Evolutionary conservation across 805 yeast species (phyloP).

Genomic region (Sungouiozyma intestinalis): DNA sequence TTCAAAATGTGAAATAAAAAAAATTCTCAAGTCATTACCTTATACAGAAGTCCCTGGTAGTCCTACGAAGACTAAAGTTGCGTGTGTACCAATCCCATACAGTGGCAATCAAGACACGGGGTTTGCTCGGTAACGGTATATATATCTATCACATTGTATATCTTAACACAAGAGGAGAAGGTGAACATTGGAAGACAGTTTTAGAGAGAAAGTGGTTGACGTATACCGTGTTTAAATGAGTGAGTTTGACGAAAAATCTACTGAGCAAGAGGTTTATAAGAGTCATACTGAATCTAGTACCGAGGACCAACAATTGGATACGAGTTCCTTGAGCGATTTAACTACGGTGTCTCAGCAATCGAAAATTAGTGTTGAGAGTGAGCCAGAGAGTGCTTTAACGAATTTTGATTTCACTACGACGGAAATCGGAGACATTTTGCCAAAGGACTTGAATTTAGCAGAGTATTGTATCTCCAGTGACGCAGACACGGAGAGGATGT

Average conservation of each 20-base stretch:
- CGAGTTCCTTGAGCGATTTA: background rate
- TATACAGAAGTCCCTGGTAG: too few species aligned
- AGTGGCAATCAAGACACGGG: too few species aligned
- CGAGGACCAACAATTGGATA: background rate
- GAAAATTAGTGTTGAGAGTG: conserved; percentile 7
- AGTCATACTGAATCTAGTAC: background rate
- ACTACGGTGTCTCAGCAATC: background rate
- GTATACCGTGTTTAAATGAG: background rate
- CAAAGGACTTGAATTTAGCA: conserved; percentile 37
- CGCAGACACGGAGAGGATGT: conserved; percentile 84
- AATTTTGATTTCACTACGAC: conserved; percentile 15
- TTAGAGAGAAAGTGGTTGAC: background rate
- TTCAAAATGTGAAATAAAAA: too few species aligned
- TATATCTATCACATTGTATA: background rate
- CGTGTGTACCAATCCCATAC: too few species aligned
- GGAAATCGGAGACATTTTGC: conserved; percentile 31
- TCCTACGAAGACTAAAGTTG: too few species aligned
- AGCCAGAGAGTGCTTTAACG: conserved; percentile 19
- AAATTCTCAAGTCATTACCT: too few species aligned
- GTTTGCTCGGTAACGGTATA: too few species aligned
- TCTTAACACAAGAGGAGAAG: background rate
- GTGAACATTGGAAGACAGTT: background rate
- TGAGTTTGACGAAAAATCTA: background rate
- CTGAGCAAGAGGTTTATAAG: background rate
- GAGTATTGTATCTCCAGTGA: conserved; percentile 42